Evolutionary conservation across 345 rosid species (phyloP), one percentile per base, ranked within the genome.

Genomic region (Sapria himalayana): DNA sequence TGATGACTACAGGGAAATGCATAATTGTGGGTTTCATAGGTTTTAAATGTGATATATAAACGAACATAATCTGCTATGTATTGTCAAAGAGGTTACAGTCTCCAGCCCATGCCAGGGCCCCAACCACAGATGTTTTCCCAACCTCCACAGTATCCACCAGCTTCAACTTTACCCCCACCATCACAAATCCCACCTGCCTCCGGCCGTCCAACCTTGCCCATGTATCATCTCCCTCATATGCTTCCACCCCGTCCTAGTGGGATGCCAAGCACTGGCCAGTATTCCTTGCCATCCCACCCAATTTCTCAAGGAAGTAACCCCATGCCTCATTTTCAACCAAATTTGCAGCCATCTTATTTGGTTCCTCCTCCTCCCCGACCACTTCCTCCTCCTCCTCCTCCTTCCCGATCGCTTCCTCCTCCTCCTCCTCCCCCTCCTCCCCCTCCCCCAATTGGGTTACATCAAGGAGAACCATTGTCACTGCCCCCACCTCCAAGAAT

Each of bases 81-180:
- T 43, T 49, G 54, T 37, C 69, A 56, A 15, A 59, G 69, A 33
- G 52, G 44, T 43, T 46, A 36, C 25, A 53, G 45, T 60, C 34
- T 60, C 53, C 74, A 61, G 32, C 40, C 45, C 29, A 56, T 59
- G 16, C 66, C 47, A 51, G 56, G 56, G 45, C 23, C 60, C 52
- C 64, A 50, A 29, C 16, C 53, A n/a, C 63, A 66, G 4, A 19
- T 46, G 43, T 48, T 41, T 4, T 64, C 67, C 41, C 59, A 62
- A 16, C 53, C 44, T 45, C 55, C 39, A 15, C 69, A 59, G 47
- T 66, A 17, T 21, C 46, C 33, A 6, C 61, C 51, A 9, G 59
- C 60, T 49, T 52, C 48, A 1, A 48, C 57, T 19, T n/a, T n/a
- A n/a, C 49, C 46, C 19, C 54, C 39, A 32, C 46, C 49, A 1